These are phyloP conservation scores for Neodidymelliopsis sp. DNA, from an alignment of 2,329 filamentous ascomycete genomes.

Conservation along the genomic window DNA sequence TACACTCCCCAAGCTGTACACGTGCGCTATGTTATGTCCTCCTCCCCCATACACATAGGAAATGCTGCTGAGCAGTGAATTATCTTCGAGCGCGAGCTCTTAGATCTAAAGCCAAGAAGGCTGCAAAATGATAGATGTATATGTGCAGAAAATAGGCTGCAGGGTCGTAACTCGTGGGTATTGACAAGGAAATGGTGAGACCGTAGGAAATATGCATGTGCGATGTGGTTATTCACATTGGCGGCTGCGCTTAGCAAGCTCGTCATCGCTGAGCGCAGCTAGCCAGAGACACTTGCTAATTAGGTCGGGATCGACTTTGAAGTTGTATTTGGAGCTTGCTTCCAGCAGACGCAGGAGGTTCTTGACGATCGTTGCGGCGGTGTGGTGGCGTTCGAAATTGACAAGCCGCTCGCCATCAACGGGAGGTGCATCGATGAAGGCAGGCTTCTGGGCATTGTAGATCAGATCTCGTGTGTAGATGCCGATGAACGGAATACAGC, in stretches of 20 bases:
- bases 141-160: slow-evolving; percentile 27
- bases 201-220: slow-evolving; percentile 16
- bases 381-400: slow-evolving; percentile 84
- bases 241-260: slow-evolving; percentile 61
- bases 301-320: slow-evolving; percentile 77
- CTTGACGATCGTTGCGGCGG: slow-evolving; percentile 79
- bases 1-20: neutral
- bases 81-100: slow-evolving; percentile 39
- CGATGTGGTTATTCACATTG: slow-evolving; percentile 35
- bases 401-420: slow-evolving; percentile 68
- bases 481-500: slow-evolving; percentile 84
- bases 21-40: slow-evolving; percentile 1
- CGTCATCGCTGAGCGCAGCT: slow-evolving; percentile 76
- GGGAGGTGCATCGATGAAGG: slow-evolving; percentile 73
- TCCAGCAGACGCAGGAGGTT: slow-evolving; percentile 80
- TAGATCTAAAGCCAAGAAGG: slow-evolving; percentile 30
- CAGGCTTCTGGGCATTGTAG: slow-evolving; percentile 80
- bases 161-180: slow-evolving; percentile 42
- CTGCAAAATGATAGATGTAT: slow-evolving; percentile 16
- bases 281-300: slow-evolving; percentile 87
- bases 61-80: slow-evolving; percentile 9
- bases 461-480: slow-evolving; percentile 84
- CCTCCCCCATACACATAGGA: neutral
- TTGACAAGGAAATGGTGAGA: slow-evolving; percentile 28
- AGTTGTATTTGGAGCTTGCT: slow-evolving; percentile 76